Evolutionary conservation across 1,139 yeast genomes (phyloP).

Genomic region (Meyerozyma sp.): DNA sequence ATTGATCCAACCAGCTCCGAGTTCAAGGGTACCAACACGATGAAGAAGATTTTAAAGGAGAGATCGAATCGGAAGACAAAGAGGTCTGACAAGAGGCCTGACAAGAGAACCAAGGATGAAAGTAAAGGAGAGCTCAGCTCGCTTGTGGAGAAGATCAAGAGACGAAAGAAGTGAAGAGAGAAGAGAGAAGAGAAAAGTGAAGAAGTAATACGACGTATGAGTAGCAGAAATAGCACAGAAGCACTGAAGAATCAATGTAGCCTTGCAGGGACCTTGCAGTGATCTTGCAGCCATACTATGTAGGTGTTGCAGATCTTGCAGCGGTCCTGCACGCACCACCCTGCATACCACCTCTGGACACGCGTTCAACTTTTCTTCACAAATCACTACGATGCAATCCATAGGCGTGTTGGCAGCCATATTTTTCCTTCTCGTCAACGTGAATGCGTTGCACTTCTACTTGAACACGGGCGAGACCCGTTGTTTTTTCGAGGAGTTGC

Average conservation of each 20-base stretch:
- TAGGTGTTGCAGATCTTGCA: too few species aligned
- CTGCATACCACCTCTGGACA: neutral
- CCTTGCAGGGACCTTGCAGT: too few species aligned
- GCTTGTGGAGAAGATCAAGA: slow-evolving; percentile 24
- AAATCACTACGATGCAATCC: neutral
- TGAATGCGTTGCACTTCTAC: slow-evolving; percentile 39
- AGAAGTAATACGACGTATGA: neutral
- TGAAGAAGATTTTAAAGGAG: slow-evolving; percentile 76
- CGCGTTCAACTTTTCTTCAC: slow-evolving; percentile 1
- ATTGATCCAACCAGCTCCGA: slow-evolving; percentile 88
- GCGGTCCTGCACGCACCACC: neutral
- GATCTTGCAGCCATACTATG: too few species aligned
- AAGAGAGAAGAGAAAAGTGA: too few species aligned
- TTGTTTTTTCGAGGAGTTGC: slow-evolving; percentile 44
- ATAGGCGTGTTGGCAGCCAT: neutral
- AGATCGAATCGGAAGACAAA: slow-evolving; percentile 51
- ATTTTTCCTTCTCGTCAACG: neutral
- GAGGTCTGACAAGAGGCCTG: slow-evolving; percentile 4
- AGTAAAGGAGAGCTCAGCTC: slow-evolving; percentile 10
- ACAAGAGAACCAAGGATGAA: slow-evolving; percentile 11
- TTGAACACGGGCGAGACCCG: slow-evolving; percentile 40
- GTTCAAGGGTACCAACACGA: slow-evolving; percentile 80
- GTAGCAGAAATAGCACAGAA: too few species aligned
- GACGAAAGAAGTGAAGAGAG: slow-evolving; percentile 8
- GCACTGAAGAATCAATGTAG: too few species aligned